Percentiles rank a stretch among this genome's conserved stretches.
phyloP scores from a whole-genome alignment of 768 basidiomycete genomes.

The Royoungia palumana region DNA sequence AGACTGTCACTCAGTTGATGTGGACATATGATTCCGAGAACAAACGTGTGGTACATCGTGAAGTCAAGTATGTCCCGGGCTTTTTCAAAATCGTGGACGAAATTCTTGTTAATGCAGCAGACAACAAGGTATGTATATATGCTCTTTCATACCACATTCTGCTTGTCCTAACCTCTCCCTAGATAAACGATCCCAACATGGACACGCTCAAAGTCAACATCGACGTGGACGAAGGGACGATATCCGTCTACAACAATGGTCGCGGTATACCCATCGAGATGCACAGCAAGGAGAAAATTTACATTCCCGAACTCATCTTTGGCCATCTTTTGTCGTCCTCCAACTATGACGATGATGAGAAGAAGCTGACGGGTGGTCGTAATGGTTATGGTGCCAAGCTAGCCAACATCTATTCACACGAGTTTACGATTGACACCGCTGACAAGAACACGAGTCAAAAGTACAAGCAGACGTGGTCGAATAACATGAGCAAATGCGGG shows the following conservation, averaged over 20 bases:
- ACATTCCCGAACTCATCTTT: conserved; percentile 96
- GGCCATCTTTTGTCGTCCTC: conserved; percentile 92
- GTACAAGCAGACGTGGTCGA: conserved; percentile 91
- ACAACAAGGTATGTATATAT: conserved; percentile 84
- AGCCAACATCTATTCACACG: conserved; percentile 95
- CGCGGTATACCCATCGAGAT: conserved; percentile 96
- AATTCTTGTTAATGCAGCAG: conserved; percentile 98
- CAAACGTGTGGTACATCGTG: conserved; percentile 81
- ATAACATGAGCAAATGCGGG: conserved; percentile 89
- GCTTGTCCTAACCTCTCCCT: neutral
- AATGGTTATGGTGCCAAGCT: conserved; percentile 99
- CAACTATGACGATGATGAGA: conserved; percentile 98
- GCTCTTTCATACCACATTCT: neutral
- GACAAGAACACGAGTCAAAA: conserved; percentile 83
- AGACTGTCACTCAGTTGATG: conserved; percentile 80
- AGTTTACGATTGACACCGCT: conserved; percentile 95
- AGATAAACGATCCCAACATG: conserved; percentile 95
- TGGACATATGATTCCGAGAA: conserved; percentile 89
- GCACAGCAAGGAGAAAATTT: conserved; percentile 88
- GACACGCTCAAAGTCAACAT: conserved; percentile 87
- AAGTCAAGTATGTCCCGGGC: conserved; percentile 89
- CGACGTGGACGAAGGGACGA: conserved; percentile 76
- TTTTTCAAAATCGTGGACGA: conserved; percentile 99
- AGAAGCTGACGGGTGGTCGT: conserved; percentile 96
- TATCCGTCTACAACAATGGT: conserved; percentile 95